A percentile compares a stretch with the other conserved stretches of the same genome.
These are phyloP conservation scores for Lipomyces lipofer DNA, from an alignment of 805 yeast genomes.

Conservation along the genomic window DNA sequence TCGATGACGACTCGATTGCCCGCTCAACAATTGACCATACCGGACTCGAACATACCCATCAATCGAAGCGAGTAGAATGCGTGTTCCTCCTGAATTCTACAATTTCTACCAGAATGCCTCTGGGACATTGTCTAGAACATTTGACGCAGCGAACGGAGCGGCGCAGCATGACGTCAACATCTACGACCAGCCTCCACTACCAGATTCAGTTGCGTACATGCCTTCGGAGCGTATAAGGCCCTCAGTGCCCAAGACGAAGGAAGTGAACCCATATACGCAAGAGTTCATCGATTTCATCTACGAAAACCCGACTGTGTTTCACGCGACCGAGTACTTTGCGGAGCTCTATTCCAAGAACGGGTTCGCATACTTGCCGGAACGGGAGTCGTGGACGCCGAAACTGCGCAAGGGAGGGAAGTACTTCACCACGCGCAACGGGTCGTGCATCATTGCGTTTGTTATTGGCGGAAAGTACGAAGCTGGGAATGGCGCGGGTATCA, in stretches of 20 bases:
- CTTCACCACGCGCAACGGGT: slow-evolving; percentile 68
- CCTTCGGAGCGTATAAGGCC: neutral
- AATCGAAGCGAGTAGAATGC: too few species aligned
- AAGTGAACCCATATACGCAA: slow-evolving; percentile 2
- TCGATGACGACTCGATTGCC: too few species aligned
- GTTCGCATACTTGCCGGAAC: slow-evolving; percentile 64
- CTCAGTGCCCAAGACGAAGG: slow-evolving; percentile 1
- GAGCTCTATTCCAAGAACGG: slow-evolving; percentile 53
- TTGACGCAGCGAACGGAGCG: too few species aligned
- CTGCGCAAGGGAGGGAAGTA: slow-evolving; percentile 53
- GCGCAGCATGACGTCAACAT: too few species aligned
- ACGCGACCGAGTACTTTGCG: slow-evolving; percentile 72
- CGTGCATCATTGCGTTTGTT: slow-evolving; percentile 65
- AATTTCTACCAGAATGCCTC: slow-evolving; percentile 5
- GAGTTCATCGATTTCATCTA: slow-evolving; percentile 16
- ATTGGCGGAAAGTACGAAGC: slow-evolving; percentile 68
- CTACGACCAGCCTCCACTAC: neutral
- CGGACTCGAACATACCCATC: too few species aligned
- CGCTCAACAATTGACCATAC: too few species aligned
- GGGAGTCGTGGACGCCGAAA: slow-evolving; percentile 50
- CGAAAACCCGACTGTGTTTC: slow-evolving; percentile 48
- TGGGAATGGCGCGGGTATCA: slow-evolving; percentile 58
- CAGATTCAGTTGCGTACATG: neutral
- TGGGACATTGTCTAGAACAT: neutral
- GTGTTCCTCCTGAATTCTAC: too few species aligned